Evolutionary conservation across 169 alveolate species (phyloP).

Genomic region (Plasmodium malariae): DNA sequence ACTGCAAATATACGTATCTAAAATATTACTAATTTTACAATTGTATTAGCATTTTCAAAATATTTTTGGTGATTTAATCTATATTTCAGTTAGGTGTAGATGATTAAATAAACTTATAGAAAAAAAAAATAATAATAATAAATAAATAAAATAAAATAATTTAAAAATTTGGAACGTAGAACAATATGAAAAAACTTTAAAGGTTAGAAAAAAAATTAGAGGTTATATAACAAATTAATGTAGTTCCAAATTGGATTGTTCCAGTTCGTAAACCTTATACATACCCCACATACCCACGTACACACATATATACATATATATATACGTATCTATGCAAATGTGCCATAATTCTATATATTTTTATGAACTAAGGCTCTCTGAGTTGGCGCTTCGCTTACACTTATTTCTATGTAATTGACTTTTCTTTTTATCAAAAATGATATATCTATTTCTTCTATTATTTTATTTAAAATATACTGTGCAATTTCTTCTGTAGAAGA

Average conservation of each 20-base stretch:
- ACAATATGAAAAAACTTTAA: not conserved
- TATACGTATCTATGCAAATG: not conserved
- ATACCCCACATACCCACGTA: not conserved
- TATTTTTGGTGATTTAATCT: too few species aligned
- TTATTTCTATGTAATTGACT: constrained; percentile 39
- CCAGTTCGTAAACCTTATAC: too few species aligned
- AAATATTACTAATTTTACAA: too few species aligned
- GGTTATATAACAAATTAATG: not conserved
- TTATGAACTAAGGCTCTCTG: constrained; percentile 48
- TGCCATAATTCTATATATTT: constrained; percentile 26
- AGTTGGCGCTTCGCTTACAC: constrained; percentile 71
- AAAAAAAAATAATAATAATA: too few species aligned
- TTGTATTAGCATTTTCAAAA: too few species aligned
- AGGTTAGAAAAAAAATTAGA: not conserved
- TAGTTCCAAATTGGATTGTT: not conserved
- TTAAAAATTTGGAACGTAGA: not conserved
- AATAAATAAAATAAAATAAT: not conserved
- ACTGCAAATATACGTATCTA: too few species aligned
- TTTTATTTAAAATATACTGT: constrained; percentile 18
- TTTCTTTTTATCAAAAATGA: constrained; percentile 35
- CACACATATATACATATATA: not conserved
- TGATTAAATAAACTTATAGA: too few species aligned
- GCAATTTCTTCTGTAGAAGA: constrained; percentile 77
- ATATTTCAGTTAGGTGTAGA: too few species aligned
- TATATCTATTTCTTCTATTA: constrained; percentile 55